A percentile compares a stretch with the other conserved stretches of the same genome.
phyloP scores from a whole-genome alignment of 2,329 filamentous ascomycete genomes.

The Endothia cerciana region DNA sequence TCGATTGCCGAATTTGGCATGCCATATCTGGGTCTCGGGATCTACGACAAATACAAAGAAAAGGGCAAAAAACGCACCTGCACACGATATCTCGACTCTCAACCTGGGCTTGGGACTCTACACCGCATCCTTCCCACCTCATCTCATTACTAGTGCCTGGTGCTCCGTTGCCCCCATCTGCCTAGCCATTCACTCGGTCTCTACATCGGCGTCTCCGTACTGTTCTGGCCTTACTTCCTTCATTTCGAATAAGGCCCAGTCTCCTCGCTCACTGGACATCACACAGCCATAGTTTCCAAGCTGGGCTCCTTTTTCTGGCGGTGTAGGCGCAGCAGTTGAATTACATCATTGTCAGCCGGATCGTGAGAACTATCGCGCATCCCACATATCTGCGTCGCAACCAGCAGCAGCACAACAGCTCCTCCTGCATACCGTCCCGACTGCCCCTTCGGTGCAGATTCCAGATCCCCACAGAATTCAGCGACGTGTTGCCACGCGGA shows the following conservation, averaged over 20 bases:
- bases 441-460: neutral
- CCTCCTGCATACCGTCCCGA: neutral
- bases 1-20: conserved; percentile 11
- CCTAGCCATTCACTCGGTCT: conserved; percentile 14
- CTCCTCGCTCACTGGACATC: conserved; percentile 1
- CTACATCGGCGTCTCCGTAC: conserved; percentile 21
- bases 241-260: neutral
- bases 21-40: neutral
- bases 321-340: conserved; percentile 21
- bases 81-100: neutral
- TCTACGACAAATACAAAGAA: neutral
- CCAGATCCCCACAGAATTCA: neutral
- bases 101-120: neutral
- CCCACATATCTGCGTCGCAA: neutral
- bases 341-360: conserved; percentile 21
- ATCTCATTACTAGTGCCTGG: neutral
- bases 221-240: conserved; percentile 8
- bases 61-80: neutral
- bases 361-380: conserved; percentile 10
- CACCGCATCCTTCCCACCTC: conserved; percentile 6
- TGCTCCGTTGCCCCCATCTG: conserved; percentile 14
- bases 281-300: conserved; percentile 10
- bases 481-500: neutral
- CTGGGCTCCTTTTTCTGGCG: conserved; percentile 21
- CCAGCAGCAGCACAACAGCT: neutral